Percentiles rank a stretch among this genome's conserved stretches.
These are phyloP conservation scores for Aspergillus proliferans DNA, from an alignment of 2,329 filamentous ascomycete species.

Conservation along the genomic window DNA sequence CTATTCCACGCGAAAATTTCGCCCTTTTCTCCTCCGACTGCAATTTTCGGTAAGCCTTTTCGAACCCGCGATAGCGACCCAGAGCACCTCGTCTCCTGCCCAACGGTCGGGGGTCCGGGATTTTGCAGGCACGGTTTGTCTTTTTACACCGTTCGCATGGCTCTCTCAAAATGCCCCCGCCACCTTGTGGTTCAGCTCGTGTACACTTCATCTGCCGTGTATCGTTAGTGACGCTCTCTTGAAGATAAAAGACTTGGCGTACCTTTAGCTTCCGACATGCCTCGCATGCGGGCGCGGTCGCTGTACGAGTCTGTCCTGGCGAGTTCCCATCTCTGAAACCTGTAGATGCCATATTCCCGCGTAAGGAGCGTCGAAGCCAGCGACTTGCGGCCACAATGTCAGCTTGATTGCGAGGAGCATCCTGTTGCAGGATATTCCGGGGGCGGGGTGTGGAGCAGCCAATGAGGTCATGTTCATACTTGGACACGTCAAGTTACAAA, in stretches of 20 bases:
- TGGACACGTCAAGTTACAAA: too few relatives aligned
- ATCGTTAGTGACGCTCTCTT: too few relatives aligned
- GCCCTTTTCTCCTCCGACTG: constrained; percentile 19
- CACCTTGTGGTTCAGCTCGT: constrained; percentile 3
- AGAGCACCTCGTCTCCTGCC: constrained; percentile 21
- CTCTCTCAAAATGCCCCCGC: neutral
- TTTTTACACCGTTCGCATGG: constrained; percentile 22
- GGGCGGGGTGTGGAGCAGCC: too few relatives aligned
- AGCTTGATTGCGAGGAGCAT: too few relatives aligned
- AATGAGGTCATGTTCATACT: too few relatives aligned
- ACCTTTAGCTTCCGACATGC: constrained; percentile 19
- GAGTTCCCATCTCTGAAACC: too few relatives aligned
- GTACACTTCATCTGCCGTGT: constrained; percentile 22
- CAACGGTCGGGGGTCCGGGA: constrained; percentile 18
- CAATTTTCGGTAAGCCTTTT: constrained; percentile 23
- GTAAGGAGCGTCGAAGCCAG: too few relatives aligned
- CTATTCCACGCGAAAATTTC: neutral
- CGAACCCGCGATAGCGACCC: constrained; percentile 22
- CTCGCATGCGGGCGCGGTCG: constrained; percentile 15
- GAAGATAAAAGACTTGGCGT: neutral
- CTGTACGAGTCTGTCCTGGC: too few relatives aligned
- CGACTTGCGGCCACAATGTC: too few relatives aligned
- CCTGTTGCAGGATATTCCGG: too few relatives aligned
- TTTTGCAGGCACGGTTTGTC: constrained; percentile 17
- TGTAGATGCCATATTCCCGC: too few relatives aligned